phyloP scores from a whole-genome alignment of 768 basidiomycete species.

The Rossbeevera mucosa region DNA sequence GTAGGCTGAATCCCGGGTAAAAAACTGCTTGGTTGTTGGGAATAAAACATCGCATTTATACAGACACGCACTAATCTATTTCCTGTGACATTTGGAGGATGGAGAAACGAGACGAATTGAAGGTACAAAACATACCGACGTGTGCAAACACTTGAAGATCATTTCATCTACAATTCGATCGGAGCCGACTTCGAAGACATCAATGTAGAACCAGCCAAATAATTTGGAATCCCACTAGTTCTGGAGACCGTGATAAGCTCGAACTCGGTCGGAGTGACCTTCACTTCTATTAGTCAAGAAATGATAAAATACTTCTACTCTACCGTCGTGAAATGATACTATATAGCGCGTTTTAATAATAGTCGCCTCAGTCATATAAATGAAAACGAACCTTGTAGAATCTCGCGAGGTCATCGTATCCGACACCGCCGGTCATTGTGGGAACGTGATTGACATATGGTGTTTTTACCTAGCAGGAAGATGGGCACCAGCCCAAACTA shows the following conservation, averaged over 20 bases:
- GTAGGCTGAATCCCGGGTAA: constrained; percentile 36
- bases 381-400: constrained; percentile 39
- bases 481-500: neutral
- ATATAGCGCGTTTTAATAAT: neutral
- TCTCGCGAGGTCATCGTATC: constrained; percentile 37
- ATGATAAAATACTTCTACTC: neutral
- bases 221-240: constrained; percentile 28
- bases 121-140: constrained; percentile 24
- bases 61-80: constrained; percentile 36
- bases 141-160: constrained; percentile 41
- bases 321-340: constrained; percentile 39
- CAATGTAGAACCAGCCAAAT: neutral
- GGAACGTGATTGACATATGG: constrained; percentile 42
- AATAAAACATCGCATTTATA: neutral
- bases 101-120: neutral
- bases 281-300: constrained; percentile 3
- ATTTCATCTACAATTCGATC: constrained; percentile 46
- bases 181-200: constrained; percentile 31
- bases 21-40: constrained; percentile 13
- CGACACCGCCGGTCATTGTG: constrained; percentile 46
- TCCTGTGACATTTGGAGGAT: constrained; percentile 26
- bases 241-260: constrained; percentile 40
- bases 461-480: constrained; percentile 32
- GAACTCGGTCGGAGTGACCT: constrained; percentile 40
- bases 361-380: neutral